Evolutionary conservation across 805 yeast species (phyloP).

Genomic region (Sugiyamaella smithiae): DNA sequence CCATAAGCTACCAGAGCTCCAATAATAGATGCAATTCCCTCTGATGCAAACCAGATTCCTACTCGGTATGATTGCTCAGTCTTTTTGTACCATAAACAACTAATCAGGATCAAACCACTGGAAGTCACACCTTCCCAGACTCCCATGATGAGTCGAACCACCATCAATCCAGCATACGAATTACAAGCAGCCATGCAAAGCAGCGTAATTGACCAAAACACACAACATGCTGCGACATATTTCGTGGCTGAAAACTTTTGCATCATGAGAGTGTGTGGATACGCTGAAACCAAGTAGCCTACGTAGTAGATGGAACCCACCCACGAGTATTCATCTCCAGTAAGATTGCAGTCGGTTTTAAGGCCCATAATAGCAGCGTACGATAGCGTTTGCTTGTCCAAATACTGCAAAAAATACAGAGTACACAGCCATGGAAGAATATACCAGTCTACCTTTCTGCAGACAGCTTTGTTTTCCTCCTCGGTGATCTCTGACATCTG

Average conservation of each 20-base stretch:
- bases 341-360: conserved; percentile 40
- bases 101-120: too few relatives aligned
- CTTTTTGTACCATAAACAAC: too few relatives aligned
- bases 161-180: conserved; percentile 16
- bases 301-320: conserved; percentile 45
- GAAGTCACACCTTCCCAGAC: conserved; percentile 28
- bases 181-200: conserved; percentile 20
- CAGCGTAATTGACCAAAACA: conserved; percentile 22
- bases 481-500: too few relatives aligned
- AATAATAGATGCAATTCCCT: conserved; percentile 43
- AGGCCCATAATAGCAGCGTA: conserved; percentile 53
- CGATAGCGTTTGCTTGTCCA: conserved; percentile 51
- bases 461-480: too few relatives aligned
- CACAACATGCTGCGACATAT: conserved; percentile 20
- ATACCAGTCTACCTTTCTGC: too few relatives aligned
- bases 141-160: conserved; percentile 18
- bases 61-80: conserved; percentile 45
- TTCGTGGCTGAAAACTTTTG: conserved; percentile 21
- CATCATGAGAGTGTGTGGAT: conserved; percentile 43
- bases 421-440: conserved; percentile 19
- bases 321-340: conserved; percentile 43
- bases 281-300: conserved; percentile 47
- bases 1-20: conserved; percentile 53
- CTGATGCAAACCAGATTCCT: conserved; percentile 41
- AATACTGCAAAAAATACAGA: conserved; percentile 17